Evolutionary conservation across 768 basidiomycete genomes (phyloP).

Genomic region (Boletales sp.): DNA sequence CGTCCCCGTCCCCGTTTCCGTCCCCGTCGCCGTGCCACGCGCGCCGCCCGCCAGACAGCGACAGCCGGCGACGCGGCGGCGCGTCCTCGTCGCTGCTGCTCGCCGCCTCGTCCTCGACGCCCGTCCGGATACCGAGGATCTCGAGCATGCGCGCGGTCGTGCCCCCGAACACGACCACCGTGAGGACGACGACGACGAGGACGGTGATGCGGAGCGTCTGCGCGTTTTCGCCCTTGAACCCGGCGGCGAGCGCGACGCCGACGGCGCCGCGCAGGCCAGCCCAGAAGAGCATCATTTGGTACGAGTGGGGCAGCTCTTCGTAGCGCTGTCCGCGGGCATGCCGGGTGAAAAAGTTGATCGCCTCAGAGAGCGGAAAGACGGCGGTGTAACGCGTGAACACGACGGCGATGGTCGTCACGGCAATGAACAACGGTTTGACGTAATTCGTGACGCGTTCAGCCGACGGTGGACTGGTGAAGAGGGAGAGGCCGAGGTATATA

Average conservation of each 20-base stretch:
- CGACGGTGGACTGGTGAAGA: conserved; percentile 88
- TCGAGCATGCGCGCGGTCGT: conserved; percentile 98
- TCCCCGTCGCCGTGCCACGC: conserved; percentile 39
- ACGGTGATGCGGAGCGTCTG: conserved; percentile 91
- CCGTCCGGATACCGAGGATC: conserved; percentile 91
- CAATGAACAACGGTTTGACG: conserved; percentile 93
- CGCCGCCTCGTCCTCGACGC: conserved; percentile 89
- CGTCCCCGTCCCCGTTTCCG: conserved; percentile 41
- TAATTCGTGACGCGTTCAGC: conserved; percentile 76
- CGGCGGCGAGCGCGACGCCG: conserved; percentile 94
- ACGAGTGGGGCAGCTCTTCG: conserved; percentile 94
- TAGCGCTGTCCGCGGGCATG: conserved; percentile 81
- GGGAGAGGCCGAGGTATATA: conserved; percentile 93
- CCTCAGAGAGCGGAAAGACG: conserved; percentile 92
- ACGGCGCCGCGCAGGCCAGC: conserved; percentile 95
- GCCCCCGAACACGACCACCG: conserved; percentile 92
- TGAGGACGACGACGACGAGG: conserved; percentile 91
- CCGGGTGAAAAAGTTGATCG: conserved; percentile 88
- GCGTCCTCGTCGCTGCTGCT: conserved; percentile 51
- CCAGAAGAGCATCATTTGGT: conserved; percentile 99
- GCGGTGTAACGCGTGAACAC: conserved; percentile 93
- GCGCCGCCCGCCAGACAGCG: conserved; percentile 37
- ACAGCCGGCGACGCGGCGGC: not conserved
- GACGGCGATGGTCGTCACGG: conserved; percentile 87
- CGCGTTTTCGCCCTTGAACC: conserved; percentile 92